These are phyloP conservation scores for Trametes punicea DNA, from an alignment of 768 basidiomycete genomes.

Conservation along the genomic window DNA sequence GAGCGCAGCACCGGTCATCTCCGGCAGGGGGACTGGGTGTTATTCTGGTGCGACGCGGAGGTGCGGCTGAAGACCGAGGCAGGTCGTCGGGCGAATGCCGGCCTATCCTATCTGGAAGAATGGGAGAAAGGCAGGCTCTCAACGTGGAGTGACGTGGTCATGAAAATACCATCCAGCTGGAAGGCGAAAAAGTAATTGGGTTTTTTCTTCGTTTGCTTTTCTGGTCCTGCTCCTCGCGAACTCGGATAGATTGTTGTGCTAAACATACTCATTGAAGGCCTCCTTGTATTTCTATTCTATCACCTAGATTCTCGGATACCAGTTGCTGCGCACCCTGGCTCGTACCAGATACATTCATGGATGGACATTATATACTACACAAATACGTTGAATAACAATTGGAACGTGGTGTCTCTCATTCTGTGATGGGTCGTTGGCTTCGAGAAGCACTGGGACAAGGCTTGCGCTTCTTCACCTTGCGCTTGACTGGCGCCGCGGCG, in stretches of 20 bases:
- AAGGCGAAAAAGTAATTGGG: constrained; percentile 27
- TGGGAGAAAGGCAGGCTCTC: constrained; percentile 74
- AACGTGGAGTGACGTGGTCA: constrained; percentile 65
- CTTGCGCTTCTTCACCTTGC: constrained; percentile 9
- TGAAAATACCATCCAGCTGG: constrained; percentile 80
- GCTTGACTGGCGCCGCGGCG: constrained; percentile 4
- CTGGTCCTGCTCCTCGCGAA: not conserved
- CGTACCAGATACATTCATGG: not conserved
- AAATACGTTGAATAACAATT: not conserved
- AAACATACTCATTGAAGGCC: not conserved
- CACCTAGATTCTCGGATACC: constrained; percentile 4
- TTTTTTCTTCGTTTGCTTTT: not conserved
- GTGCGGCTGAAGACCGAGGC: constrained; percentile 72
- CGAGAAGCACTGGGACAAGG: not conserved
- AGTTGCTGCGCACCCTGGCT: too few relatives aligned
- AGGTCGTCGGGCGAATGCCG: constrained; percentile 57
- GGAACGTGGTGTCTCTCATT: not conserved
- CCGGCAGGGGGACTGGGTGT: constrained; percentile 80
- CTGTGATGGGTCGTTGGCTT: not conserved
- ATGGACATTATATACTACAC: not conserved
- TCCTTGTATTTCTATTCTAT: constrained; percentile 7
- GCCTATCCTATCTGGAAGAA: constrained; percentile 67
- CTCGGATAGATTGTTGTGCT: constrained; percentile 3
- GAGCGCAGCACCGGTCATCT: constrained; percentile 92
- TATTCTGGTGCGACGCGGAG: constrained; percentile 99